Evolutionary conservation across 1,284 basidiomycete species (phyloP).

Genomic region (Heterobasidion parviporum): DNA sequence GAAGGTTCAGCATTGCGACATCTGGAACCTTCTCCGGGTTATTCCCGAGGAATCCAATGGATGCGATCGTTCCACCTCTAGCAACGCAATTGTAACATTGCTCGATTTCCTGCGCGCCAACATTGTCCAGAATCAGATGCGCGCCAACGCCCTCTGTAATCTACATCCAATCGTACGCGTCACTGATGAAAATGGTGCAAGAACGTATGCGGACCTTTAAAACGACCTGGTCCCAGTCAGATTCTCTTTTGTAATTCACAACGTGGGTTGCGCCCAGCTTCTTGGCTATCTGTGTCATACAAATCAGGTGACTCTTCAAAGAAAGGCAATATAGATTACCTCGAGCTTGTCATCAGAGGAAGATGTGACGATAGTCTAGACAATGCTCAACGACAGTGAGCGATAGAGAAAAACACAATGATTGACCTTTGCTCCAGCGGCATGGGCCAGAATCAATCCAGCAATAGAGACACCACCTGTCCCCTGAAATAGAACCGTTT

Average conservation of each 20-base stretch:
- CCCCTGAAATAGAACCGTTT: constrained; percentile 6
- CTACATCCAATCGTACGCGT: neutral
- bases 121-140: constrained; percentile 16
- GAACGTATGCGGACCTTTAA: constrained; percentile 16
- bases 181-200: neutral
- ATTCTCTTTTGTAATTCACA: constrained; percentile 26
- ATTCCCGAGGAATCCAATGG: constrained; percentile 15
- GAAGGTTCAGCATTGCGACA: neutral
- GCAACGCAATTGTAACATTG: constrained; percentile 8
- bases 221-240: constrained; percentile 23
- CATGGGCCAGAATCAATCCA: constrained; percentile 9
- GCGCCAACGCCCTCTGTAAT: constrained; percentile 13
- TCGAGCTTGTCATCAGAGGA: constrained; percentile 34
- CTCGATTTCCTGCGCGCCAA: constrained; percentile 13
- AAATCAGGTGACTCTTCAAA: constrained; percentile 46
- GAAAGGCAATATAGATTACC: neutral
- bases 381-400: neutral
- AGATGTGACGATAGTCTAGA: constrained; percentile 29
- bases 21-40: neutral
- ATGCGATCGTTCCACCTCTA: constrained; percentile 14
- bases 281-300: constrained; percentile 24
- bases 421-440: constrained; percentile 38
- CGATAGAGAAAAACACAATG: neutral
- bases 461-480: constrained; percentile 16
- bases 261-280: constrained; percentile 25